phyloP scores from a whole-genome alignment of 2,329 filamentous ascomycete genomes.

The Ceratocystis albifundus region DNA sequence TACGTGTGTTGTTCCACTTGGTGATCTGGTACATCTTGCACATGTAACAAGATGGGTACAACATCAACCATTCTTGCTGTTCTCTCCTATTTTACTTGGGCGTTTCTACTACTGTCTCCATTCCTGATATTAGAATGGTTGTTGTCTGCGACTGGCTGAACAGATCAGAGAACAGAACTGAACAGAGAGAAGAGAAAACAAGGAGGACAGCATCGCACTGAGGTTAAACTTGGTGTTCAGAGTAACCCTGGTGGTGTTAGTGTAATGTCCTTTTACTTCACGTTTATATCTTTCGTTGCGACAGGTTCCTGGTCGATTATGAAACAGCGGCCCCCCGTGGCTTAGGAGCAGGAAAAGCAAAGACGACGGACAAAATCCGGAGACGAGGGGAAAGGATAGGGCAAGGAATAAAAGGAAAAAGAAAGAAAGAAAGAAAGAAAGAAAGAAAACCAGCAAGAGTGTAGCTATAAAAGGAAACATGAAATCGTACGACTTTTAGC shows the following conservation, averaged over 20 bases:
- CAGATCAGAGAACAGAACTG: neutral
- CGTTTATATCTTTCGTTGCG: no score
- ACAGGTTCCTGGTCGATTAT: neutral
- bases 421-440: neutral
- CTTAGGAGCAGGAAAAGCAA: neutral
- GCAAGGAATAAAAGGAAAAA: conserved; percentile 7
- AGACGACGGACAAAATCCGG: conserved; percentile 10
- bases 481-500: conserved; percentile 7
- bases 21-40: neutral
- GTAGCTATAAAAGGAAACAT: conserved; percentile 18
- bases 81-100: no score
- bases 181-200: neutral
- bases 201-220: neutral
- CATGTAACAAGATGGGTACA: neutral
- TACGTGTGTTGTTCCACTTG: neutral
- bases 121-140: no score
- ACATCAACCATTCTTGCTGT: neutral
- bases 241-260: neutral
- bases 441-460: conserved; percentile 14
- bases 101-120: no score
- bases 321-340: neutral
- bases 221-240: no score
- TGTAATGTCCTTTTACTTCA: neutral
- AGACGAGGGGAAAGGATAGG: neutral
- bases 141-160: neutral